Evolutionary conservation across 1,139 yeast genomes (phyloP), one percentile per base, ranked within the genome.

Genomic region (Kazachstania sp.): DNA sequence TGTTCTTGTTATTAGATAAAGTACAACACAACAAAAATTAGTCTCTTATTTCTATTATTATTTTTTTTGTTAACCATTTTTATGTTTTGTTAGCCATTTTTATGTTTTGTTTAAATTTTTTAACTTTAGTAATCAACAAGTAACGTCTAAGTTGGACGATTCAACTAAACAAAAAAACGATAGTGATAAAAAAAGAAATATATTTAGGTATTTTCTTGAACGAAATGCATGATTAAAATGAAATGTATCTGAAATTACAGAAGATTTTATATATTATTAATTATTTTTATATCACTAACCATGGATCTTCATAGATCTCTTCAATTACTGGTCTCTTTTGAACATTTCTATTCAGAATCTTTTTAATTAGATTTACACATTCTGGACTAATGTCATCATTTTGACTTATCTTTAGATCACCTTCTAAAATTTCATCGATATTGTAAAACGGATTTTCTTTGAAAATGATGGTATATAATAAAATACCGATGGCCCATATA

Each of bases 371-470:
- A 7, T 72, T 71, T 32, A 79, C 69, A 49, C 85, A 78, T 1
- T 66, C 71, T 4, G 78, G 79, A 58, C 86, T 79, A 36, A 83
- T 73, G 6, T 55, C 51, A 1, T 46, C 49, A n/a, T 77, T 72
- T 52, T 71, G 77, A 2, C 88, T 88, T 36, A 83, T 70, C 41
- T 90, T 76, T 53, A 90, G 70, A 51, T 84, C 90, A 3, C 95
- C 95, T 57, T 87, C 96, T 80, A 90, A 79, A 48, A 92, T 92
- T 65, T 90, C 97, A 65, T 90, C 97, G 41, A 90, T 95, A 61
- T 86, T 87, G 66, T 87, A 86, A 61, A 90, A 92, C 7, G 98
- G 98, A 57, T 88, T 88, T 63, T 92, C 97, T 62, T 88, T 87
- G 71, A 84, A 92, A 15, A 90, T 73, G 63, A 92, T 76, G 0